A percentile compares a stretch with the other conserved stretches of the same genome.
Conservation (phyloP, 495 filamentous ascomycete species). For the Jackrogersella minutella region DNA sequence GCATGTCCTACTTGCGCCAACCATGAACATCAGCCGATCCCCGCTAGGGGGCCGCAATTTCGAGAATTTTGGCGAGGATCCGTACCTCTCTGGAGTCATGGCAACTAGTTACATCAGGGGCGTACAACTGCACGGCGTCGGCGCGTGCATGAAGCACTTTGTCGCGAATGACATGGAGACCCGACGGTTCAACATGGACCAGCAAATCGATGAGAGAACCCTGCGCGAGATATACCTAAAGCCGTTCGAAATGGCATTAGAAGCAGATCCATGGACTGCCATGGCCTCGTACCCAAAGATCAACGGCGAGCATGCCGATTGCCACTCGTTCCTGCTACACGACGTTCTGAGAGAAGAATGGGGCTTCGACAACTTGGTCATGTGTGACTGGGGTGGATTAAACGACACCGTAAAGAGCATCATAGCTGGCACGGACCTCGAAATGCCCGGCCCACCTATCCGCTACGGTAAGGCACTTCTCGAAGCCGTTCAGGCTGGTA, state of each 20-base stretch:
- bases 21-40: not conserved
- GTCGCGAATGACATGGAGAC: not conserved
- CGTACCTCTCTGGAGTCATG: not conserved
- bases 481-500: not conserved
- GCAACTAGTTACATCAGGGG: not conserved
- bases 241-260: not conserved
- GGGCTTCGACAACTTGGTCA: not conserved
- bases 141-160: not conserved
- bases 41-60: not conserved
- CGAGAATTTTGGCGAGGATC: not conserved
- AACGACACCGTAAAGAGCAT: not conserved
- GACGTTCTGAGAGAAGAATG: not conserved
- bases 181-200: not conserved
- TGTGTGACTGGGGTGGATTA: slow-evolving; percentile 3
- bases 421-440: not conserved
- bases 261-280: not conserved
- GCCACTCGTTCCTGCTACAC: not conserved
- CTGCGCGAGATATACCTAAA: not conserved
- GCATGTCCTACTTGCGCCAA: not conserved
- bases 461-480: not conserved
- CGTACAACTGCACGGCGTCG: not conserved
- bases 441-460: slow-evolving; percentile 1
- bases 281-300: not conserved
- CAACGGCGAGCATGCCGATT: not conserved
- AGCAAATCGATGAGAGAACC: not conserved